Conservation (phyloP, 176 grass and related monocot species). For the Panicum miliaceum region DNA sequence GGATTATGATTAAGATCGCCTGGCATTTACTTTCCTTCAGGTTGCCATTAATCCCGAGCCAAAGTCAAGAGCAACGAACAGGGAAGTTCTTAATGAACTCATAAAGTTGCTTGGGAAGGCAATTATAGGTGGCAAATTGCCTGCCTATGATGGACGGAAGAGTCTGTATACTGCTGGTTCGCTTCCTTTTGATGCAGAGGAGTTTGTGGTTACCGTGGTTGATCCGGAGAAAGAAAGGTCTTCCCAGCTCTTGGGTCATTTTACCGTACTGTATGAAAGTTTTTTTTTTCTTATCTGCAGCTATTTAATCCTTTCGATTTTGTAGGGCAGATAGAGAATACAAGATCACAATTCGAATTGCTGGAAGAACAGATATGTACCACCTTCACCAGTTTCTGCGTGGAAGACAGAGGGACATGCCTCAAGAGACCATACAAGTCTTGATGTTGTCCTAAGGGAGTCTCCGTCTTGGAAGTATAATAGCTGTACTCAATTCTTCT, state of each 20-base stretch:
- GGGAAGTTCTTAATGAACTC: constrained; percentile 67
- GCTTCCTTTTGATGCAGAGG: constrained; percentile 76
- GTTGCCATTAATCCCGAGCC: constrained; percentile 75
- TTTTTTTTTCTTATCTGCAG: background rate
- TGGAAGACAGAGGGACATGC: constrained; percentile 72
- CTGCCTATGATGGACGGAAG: constrained; percentile 84
- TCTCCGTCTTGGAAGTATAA: constrained; percentile 65
- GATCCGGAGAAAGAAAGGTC: constrained; percentile 61
- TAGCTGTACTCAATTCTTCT: background rate
- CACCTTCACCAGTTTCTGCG: constrained; percentile 64
- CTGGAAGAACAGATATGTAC: constrained; percentile 62
- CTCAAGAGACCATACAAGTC: constrained; percentile 87
- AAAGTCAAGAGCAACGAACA: constrained; percentile 67
- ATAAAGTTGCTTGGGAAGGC: constrained; percentile 57
- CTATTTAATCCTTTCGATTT: background rate
- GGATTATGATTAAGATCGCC: background rate
- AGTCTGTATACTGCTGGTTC: constrained; percentile 85
- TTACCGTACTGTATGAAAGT: background rate
- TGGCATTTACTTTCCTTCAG: constrained; percentile 29
- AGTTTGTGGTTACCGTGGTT: constrained; percentile 64
- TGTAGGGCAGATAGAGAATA: constrained; percentile 67
- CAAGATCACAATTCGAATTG: constrained; percentile 73
- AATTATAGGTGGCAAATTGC: constrained; percentile 59
- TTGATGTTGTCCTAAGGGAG: constrained; percentile 92
- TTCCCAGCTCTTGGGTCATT: background rate